phyloP scores from a whole-genome alignment of 164 flowering plant genomes.

The Chimonanthus praecox region DNA sequence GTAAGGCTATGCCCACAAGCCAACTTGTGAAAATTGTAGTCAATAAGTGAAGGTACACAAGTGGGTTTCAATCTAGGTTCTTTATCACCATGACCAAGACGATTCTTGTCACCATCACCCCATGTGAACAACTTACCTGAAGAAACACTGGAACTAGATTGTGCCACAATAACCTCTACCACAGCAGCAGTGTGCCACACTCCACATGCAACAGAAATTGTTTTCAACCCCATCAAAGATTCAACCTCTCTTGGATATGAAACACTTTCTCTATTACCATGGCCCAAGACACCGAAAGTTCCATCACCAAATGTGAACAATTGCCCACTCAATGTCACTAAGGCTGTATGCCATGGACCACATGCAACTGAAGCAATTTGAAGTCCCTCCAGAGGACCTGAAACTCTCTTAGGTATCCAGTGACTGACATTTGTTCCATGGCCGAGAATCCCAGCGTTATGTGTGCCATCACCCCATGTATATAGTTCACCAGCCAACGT shows the following conservation, averaged over 20 bases:
- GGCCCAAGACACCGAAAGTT: conserved; percentile 38
- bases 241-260: conserved; percentile 34
- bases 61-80: conserved; percentile 34
- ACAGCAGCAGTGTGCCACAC: conserved; percentile 44
- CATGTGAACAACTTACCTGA: conserved; percentile 39
- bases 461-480: conserved; percentile 39
- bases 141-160: conserved; percentile 30
- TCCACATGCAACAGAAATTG: conserved; percentile 36
- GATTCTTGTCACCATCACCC: conserved; percentile 42
- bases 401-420: conserved; percentile 37
- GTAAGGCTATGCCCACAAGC: conserved; percentile 42
- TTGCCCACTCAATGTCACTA: conserved; percentile 29
- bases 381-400: conserved; percentile 37
- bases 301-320: conserved; percentile 42
- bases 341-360: conserved; percentile 40
- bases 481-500: conserved; percentile 33
- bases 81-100: conserved; percentile 40
- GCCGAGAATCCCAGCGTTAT: conserved; percentile 36
- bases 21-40: conserved; percentile 31
- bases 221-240: conserved; percentile 31
- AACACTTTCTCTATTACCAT: conserved; percentile 29
- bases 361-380: conserved; percentile 31
- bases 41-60: conserved; percentile 37
- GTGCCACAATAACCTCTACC: conserved; percentile 33
- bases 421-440: conserved; percentile 32